Base-by-base conservation (phyloP, 768 basidiomycete genomes). In the Pholiota molesta region DNA sequence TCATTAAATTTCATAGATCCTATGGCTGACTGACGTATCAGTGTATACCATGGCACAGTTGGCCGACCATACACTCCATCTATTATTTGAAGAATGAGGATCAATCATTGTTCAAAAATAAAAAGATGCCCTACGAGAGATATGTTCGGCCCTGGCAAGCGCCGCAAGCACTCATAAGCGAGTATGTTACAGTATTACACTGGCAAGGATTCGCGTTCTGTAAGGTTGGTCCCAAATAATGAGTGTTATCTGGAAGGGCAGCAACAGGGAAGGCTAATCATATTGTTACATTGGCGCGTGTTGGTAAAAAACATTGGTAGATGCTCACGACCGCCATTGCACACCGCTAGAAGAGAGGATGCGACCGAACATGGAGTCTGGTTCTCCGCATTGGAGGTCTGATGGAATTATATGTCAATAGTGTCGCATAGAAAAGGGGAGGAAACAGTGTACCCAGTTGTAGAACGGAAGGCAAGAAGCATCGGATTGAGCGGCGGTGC, bases 141-240 rank as follows among this genome's bases (percentile, higher is more conserved):
- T 74, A 77, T 2, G 72, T 74, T 29, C 74, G 71, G 35, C 78
- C 78, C 68, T 88, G 87, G 68, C 87, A 88, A 37, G 78, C 68
- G 23, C 79, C 84, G 71, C 87, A 88, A 13, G 87, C 86, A 59
- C 80, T 83, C 64, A 87, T 75, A 26, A 84, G 62, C 13, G 79
- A 82, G 64, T 87, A 88, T 4, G 79, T 78, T 29, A 86, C 81
- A 7, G 84, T 80, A 67, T 77, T 87, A 66, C 87, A 88, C 65
- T 81, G 77, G 62, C 87, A 87, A 5, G 68, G 57, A 58, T 78
- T 81, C 19, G 77, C 76, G 3, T 65, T 55, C 33, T 67, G 68
- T n/a, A 77, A 65, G 16, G 75, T 66, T 2, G 81, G 82, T 13
- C 79, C 79, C 33, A 75, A 66, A 66, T 83, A 83, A 57, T 77